phyloP scores from a whole-genome alignment of 371 early-diverging fungal genomes.

The Mucor sp. region DNA sequence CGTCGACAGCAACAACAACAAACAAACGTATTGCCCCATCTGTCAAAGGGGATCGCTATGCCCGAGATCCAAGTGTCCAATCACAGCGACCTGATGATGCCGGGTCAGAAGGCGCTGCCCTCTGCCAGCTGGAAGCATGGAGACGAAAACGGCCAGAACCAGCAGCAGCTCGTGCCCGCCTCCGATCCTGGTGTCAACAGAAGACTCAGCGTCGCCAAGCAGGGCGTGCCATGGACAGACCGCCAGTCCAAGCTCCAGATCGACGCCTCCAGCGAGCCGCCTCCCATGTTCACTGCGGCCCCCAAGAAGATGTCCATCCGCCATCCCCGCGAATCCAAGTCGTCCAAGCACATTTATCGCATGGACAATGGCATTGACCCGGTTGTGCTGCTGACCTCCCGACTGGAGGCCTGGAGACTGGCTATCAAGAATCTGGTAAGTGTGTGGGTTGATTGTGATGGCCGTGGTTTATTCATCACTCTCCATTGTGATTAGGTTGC shows the following conservation, averaged over 20 bases:
- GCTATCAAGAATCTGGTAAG: constrained; percentile 45
- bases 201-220: constrained; percentile 6
- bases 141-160: not conserved
- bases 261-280: constrained; percentile 23
- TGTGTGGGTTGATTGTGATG: not conserved
- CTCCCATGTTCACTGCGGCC: constrained; percentile 38
- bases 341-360: constrained; percentile 38
- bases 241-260: constrained; percentile 23
- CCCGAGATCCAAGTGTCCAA: constrained; percentile 16
- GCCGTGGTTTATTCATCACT: not conserved
- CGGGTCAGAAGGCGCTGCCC: constrained; percentile 24
- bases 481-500: constrained; percentile 19
- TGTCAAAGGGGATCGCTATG: constrained; percentile 38
- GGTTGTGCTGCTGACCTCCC: constrained; percentile 22
- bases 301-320: constrained; percentile 20
- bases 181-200: constrained; percentile 9
- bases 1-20: constrained; percentile 9
- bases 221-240: constrained; percentile 26
- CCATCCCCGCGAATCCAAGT: constrained; percentile 15
- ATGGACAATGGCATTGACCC: constrained; percentile 51
- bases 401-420: constrained; percentile 40
- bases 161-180: constrained; percentile 8
- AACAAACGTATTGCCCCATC: constrained; percentile 35
- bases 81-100: constrained; percentile 12
- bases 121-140: constrained; percentile 8